Conservation (phyloP, 345 rosid species). For the Eucalyptus fibrosa region DNA sequence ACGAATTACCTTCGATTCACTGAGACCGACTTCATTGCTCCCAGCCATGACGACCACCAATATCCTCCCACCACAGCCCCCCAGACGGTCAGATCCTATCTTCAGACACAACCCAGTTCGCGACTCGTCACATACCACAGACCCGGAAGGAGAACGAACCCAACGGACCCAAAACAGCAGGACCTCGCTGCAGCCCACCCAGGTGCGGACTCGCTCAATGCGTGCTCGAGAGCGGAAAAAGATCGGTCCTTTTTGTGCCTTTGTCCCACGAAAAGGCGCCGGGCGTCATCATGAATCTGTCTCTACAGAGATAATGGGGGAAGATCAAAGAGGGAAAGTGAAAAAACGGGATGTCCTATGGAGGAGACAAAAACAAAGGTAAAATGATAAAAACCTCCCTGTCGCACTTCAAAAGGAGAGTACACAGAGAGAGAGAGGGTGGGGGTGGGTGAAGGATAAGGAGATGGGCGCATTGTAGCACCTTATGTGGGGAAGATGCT, state of each 20-base stretch:
- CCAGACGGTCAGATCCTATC: not conserved
- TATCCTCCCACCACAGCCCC: not conserved
- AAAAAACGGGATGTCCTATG: not conserved
- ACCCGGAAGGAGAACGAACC: not conserved
- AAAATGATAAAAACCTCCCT: not conserved
- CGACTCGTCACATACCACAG: not conserved
- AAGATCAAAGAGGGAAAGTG: not conserved
- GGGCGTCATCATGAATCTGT: not conserved
- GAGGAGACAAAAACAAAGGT: not conserved
- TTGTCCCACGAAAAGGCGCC: not conserved
- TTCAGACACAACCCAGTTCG: not conserved
- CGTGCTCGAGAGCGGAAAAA: not conserved
- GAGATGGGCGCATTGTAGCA: not conserved
- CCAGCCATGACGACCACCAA: constrained; percentile 40
- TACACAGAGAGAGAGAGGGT: not conserved
- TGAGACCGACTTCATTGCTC: constrained; percentile 50
- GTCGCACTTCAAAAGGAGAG: not conserved
- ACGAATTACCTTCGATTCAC: constrained; percentile 56
- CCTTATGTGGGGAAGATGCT: not conserved
- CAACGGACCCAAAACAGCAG: not conserved
- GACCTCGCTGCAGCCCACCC: not conserved
- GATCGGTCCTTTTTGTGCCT: not conserved
- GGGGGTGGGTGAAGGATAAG: not conserved
- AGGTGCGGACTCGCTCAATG: not conserved
- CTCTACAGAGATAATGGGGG: not conserved